phyloP scores from a whole-genome alignment of 2,329 filamentous ascomycete genomes.

The Aspergillus phoenicis region DNA sequence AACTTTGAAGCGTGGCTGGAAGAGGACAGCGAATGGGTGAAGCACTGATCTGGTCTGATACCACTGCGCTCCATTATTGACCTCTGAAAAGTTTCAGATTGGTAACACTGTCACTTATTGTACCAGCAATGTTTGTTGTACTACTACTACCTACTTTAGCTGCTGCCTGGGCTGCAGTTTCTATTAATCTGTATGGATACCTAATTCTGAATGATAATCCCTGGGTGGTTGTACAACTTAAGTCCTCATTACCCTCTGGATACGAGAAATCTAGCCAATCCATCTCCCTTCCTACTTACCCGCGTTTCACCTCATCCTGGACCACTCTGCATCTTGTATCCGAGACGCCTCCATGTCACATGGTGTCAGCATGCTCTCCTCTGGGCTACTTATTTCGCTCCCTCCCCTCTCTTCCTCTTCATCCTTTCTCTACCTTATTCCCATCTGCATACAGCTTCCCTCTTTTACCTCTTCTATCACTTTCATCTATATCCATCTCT shows the following conservation, averaged over 20 bases:
- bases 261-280: not conserved
- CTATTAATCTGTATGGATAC: not conserved
- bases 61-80: too few species aligned
- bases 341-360: not conserved
- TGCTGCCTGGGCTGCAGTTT: not conserved
- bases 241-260: not conserved
- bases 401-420: too few species aligned
- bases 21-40: slow-evolving; percentile 44
- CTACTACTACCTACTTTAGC: not conserved
- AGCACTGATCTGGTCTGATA: not conserved
- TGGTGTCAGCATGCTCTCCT: not conserved
- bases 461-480: too few species aligned
- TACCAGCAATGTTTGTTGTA: not conserved
- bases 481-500: too few species aligned
- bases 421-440: too few species aligned
- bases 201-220: not conserved
- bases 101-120: not conserved
- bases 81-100: not conserved
- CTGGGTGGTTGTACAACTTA: not conserved
- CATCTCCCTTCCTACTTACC: not conserved
- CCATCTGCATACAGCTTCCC: too few species aligned
- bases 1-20: slow-evolving; percentile 53
- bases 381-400: too few species aligned
- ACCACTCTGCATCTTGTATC: not conserved
- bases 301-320: not conserved